Base-by-base conservation (phyloP, 164 flowering plant species). In the Chimonanthus salicifolius region DNA sequence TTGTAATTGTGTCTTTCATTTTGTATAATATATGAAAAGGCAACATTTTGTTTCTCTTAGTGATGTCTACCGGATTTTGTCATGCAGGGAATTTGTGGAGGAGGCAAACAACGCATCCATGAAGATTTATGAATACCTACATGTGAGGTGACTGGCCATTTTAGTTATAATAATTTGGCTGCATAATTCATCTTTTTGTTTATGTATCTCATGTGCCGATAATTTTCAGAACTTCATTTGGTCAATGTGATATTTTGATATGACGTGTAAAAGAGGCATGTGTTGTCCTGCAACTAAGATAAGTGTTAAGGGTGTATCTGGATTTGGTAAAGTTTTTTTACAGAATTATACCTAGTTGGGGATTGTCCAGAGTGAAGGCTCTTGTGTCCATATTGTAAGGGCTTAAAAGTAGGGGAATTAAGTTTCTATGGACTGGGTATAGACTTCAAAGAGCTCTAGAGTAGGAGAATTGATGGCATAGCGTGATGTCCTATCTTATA, bases 61-160 rank as follows among this genome's bases (percentile, higher is more conserved):
- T 47, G 68, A 47, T 7, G 47, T 15, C 46, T 67, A 1, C 13
- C 6, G 33, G n/a, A 3, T 64, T 43, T 50, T 76, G 15, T 75
- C 5, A 69, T 73, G 21, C 75, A 95, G 99, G 82, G 98, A 94
- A 77, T 96, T 82, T 75, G 91, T 90, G 49, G 90, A 91, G 72
- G 98, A 90, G 84, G 98, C 99, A 49, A 84, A 80, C 75, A 84
- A 87, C 78, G 99, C 98, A 21, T 86, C 94, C 0, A 78, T 90
- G 86, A 88, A 90, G 73, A 87, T 96, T 50, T 82, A 87, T 74
- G 99, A 91, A 71, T 91, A 89, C 89, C 81, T 94, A 84, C 97
- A 94, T 88, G 99, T 96, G 88, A 92, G 95, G 85, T 83, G 89
- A 84, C 87, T 4, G 68, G 15, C 58, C 72, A 67, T 73, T 73